These are phyloP conservation scores for Sutorius australiensis DNA, from an alignment of 768 basidiomycete species.

Conservation along the genomic window DNA sequence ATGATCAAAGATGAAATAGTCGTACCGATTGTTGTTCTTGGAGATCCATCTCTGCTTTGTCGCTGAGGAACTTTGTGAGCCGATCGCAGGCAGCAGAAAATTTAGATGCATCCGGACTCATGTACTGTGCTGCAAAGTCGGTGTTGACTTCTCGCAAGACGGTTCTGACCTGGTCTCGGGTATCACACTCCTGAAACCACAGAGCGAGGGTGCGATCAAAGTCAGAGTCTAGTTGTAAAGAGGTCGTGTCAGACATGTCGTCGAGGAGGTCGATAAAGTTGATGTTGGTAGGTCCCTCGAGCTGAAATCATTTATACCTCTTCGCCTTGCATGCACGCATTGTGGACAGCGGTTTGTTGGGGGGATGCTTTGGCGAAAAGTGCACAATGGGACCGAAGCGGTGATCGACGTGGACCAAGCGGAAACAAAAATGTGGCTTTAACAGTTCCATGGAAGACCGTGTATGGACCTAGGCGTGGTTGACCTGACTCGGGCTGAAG, in stretches of 20 bases:
- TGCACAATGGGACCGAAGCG: neutral
- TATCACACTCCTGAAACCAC: neutral
- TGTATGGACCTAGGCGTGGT: neutral
- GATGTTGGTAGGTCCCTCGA: neutral
- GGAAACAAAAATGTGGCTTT: slow-evolving; percentile 3
- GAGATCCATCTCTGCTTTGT: neutral
- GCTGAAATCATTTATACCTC: slow-evolving; percentile 11
- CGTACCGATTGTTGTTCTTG: slow-evolving; percentile 16
- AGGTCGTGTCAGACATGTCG: slow-evolving; percentile 10
- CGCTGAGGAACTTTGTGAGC: slow-evolving; percentile 11
- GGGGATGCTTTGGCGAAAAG: neutral
- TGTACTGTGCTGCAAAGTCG: slow-evolving; percentile 15
- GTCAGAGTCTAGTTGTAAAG: neutral
- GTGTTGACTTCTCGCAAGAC: slow-evolving; percentile 11
- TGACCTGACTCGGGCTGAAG: neutral
- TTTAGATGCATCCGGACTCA: slow-evolving; percentile 8
- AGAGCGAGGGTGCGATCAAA: neutral
- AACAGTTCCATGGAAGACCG: neutral
- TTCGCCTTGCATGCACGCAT: slow-evolving; percentile 7
- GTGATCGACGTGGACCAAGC: slow-evolving; percentile 3
- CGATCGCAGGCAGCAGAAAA: slow-evolving; percentile 9
- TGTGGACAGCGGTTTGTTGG: neutral
- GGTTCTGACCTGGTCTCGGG: neutral
- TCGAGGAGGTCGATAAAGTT: neutral
- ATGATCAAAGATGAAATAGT: neutral